A percentile compares a stretch with the other conserved stretches of the same genome.
Conservation (phyloP, 768 basidiomycete genomes). For the Termitomyces heimii region DNA sequence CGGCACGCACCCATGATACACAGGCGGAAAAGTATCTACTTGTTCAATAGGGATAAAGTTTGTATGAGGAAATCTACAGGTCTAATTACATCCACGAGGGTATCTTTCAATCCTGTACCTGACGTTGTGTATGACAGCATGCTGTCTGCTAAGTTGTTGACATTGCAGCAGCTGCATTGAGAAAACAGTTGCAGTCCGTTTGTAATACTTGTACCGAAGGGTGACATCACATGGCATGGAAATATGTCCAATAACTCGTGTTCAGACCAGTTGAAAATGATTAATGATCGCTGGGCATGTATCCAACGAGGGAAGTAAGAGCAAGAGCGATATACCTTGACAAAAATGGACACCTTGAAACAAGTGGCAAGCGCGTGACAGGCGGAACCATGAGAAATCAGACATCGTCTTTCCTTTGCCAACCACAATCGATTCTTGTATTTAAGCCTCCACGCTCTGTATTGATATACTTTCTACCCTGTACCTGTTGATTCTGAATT, state of each 20-base stretch:
- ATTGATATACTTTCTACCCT: conserved; percentile 7
- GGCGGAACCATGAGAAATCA: conserved; percentile 14
- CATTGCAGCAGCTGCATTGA: neutral
- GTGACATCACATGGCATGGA: neutral
- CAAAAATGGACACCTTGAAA: conserved; percentile 3
- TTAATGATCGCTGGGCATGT: neutral
- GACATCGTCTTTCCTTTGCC: conserved; percentile 10
- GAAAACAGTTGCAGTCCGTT: neutral
- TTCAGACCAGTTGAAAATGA: neutral
- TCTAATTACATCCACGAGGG: neutral
- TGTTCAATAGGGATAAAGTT: neutral
- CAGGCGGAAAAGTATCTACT: neutral
- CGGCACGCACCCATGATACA: neutral
- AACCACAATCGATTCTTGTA: conserved; percentile 17
- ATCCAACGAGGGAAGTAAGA: neutral
- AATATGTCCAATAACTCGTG: neutral
- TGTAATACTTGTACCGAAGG: neutral
- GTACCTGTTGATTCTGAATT: neutral
- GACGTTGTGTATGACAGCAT: neutral
- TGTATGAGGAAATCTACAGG: neutral
- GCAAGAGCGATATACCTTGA: neutral
- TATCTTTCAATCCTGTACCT: neutral
- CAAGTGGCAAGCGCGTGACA: conserved; percentile 9
- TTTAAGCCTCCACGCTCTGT: conserved; percentile 16
- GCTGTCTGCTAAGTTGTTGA: neutral